Evolutionary conservation across 257 asterid genomes (phyloP).

Genomic region (Parsonsia alboflavescens): DNA sequence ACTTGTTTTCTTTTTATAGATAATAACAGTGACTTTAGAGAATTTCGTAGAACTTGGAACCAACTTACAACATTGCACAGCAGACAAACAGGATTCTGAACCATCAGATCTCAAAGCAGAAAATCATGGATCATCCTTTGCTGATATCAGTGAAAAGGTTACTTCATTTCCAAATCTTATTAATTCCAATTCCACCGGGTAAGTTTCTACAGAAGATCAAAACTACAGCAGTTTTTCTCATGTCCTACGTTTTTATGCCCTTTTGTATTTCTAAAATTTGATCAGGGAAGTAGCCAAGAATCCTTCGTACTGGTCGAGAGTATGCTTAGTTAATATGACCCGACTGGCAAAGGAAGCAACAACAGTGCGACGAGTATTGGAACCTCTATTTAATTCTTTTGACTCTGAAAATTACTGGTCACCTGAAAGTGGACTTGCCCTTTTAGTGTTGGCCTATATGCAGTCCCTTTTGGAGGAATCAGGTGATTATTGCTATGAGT

Average conservation of each 20-base stretch:
- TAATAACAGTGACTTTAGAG: slow-evolving; percentile 44
- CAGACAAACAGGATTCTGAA: slow-evolving; percentile 15
- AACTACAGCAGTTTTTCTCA: background rate
- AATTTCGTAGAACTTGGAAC: slow-evolving; percentile 30
- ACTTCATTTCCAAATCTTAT: slow-evolving; percentile 23
- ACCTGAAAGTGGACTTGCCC: slow-evolving; percentile 41
- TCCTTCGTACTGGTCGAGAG: slow-evolving; percentile 44
- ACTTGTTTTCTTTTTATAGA: slow-evolving; percentile 13
- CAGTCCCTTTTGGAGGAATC: slow-evolving; percentile 46
- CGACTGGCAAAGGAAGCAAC: slow-evolving; percentile 46
- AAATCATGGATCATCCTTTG: slow-evolving; percentile 28
- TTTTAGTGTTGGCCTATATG: slow-evolving; percentile 31
- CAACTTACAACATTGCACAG: slow-evolving; percentile 21
- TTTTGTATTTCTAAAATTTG: slow-evolving; percentile 1
- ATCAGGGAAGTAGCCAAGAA: slow-evolving; percentile 38
- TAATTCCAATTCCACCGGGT: slow-evolving; percentile 30
- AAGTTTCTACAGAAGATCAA: slow-evolving; percentile 9
- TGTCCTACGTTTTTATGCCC: background rate
- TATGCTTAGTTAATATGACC: slow-evolving; percentile 41
- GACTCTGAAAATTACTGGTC: slow-evolving; percentile 46
- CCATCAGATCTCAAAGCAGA: slow-evolving; percentile 19
- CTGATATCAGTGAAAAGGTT: slow-evolving; percentile 31
- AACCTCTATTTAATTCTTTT: slow-evolving; percentile 43
- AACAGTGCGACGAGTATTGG: slow-evolving; percentile 44
- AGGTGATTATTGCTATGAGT: slow-evolving; percentile 23